Percentiles rank a stretch among this genome's conserved stretches.
Evolutionary conservation across 805 yeast genomes (phyloP).

Genomic region (Millerozyma acaciae): DNA sequence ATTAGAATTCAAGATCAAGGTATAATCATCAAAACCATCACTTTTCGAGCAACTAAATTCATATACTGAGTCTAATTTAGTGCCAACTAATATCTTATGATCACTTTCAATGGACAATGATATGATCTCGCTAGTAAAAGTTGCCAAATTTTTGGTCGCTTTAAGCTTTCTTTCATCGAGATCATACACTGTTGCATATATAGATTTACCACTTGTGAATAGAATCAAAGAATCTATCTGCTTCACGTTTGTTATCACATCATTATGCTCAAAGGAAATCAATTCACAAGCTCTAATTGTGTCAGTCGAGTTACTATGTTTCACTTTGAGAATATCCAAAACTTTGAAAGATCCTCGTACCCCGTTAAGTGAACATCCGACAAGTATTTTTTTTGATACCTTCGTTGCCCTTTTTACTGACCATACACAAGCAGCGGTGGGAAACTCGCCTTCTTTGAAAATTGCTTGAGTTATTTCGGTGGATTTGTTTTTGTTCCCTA

Average conservation of each 20-base stretch:
- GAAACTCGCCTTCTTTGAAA: conserved; percentile 26
- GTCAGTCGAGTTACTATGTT: conserved; percentile 10
- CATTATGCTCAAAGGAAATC: conserved; percentile 26
- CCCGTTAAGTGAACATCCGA: conserved; percentile 21
- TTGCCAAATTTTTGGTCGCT: conserved; percentile 20
- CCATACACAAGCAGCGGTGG: conserved; percentile 33
- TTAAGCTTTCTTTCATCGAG: conserved; percentile 28
- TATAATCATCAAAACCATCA: conserved; percentile 8
- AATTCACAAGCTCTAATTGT: conserved; percentile 25
- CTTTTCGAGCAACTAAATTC: conserved; percentile 18
- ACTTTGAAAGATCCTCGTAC: conserved; percentile 31
- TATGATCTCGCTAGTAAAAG: conserved; percentile 28
- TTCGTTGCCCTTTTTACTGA: conserved; percentile 25
- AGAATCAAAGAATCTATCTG: conserved; percentile 32
- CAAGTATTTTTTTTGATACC: conserved; percentile 33
- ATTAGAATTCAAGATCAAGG: conserved; percentile 15
- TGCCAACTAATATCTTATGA: conserved; percentile 21
- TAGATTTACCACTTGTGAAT: conserved; percentile 26
- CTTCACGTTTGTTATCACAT: conserved; percentile 31
- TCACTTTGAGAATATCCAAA: conserved; percentile 24
- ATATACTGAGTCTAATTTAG: conserved; percentile 33
- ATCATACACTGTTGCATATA: conserved; percentile 32
- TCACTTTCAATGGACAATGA: conserved; percentile 19
- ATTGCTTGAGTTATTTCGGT: conserved; percentile 9
- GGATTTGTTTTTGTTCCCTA: conserved; percentile 11